A percentile compares a stretch with the other conserved stretches of the same genome.
These are phyloP conservation scores for Malassezia caprae DNA, from an alignment of 1,284 basidiomycete genomes.

Conservation along the genomic window DNA sequence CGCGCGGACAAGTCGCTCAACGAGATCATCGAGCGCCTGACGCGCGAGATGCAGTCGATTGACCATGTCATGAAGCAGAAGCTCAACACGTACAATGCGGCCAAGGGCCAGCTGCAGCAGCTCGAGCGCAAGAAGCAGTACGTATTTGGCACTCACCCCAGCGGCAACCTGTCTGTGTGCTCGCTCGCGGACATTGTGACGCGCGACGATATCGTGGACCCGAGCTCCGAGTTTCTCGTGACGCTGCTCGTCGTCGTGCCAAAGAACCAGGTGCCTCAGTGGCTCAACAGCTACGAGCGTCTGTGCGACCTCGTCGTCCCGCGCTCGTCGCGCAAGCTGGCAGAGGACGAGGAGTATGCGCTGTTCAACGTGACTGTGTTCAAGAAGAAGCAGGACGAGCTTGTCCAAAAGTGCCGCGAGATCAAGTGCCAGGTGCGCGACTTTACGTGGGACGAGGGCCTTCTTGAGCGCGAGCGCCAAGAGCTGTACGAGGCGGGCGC, in stretches of 20 bases:
- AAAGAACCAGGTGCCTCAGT: conserved; percentile 75
- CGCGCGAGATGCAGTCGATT: conserved; percentile 54
- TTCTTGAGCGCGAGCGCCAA: conserved; percentile 68
- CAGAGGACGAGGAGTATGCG: conserved; percentile 77
- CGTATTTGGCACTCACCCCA: conserved; percentile 50
- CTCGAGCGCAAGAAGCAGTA: conserved; percentile 90
- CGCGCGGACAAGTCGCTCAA: conserved; percentile 65
- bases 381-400: conserved; percentile 81
- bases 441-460: conserved; percentile 79
- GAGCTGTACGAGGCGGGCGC: conserved; percentile 69
- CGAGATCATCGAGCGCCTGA: conserved; percentile 70
- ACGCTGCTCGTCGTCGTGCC: conserved; percentile 88
- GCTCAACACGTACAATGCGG: conserved; percentile 79
- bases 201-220: conserved; percentile 66
- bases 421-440: conserved; percentile 94
- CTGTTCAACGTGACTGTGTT: conserved; percentile 84
- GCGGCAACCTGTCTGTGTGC: conserved; percentile 83
- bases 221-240: conserved; percentile 81
- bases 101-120: conserved; percentile 83
- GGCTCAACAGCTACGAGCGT: conserved; percentile 80
- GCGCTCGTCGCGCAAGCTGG: conserved; percentile 68
- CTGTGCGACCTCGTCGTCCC: conserved; percentile 85
- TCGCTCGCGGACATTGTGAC: conserved; percentile 77
- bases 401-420: conserved; percentile 85
- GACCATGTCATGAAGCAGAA: conserved; percentile 58